These are phyloP conservation scores for Globisporangium polare DNA, from an alignment of 352 stramenopile species.

Conservation along the genomic window DNA sequence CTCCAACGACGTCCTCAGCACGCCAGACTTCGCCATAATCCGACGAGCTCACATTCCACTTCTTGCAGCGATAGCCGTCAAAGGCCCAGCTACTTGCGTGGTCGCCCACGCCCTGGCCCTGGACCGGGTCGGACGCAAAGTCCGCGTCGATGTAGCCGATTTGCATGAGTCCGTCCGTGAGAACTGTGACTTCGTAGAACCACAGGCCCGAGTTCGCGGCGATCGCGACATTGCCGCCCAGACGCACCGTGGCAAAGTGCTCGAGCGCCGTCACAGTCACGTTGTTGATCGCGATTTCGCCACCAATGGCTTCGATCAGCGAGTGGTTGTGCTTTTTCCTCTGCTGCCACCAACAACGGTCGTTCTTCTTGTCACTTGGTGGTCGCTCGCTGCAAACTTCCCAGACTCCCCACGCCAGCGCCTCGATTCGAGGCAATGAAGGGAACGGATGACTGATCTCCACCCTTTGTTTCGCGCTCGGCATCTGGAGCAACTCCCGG, in stretches of 20 bases:
- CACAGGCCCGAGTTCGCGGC: conserved; percentile 59
- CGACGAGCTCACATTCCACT: conserved; percentile 82
- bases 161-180: conserved; percentile 91
- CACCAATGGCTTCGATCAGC: conserved; percentile 50
- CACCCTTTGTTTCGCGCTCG: background rate
- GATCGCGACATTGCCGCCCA: conserved; percentile 41
- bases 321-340: conserved; percentile 11
- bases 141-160: conserved; percentile 90
- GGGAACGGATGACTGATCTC: background rate
- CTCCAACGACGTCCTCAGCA: conserved; percentile 79
- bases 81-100: conserved; percentile 89
- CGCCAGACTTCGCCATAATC: conserved; percentile 87
- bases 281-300: conserved; percentile 59
- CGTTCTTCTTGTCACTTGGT: background rate
- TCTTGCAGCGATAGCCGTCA: conserved; percentile 86
- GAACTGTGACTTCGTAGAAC: conserved; percentile 89
- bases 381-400: background rate
- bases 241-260: conserved; percentile 77
- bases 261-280: conserved; percentile 54
- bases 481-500: conserved; percentile 15
- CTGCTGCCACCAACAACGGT: conserved; percentile 23
- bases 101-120: conserved; percentile 91
- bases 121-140: conserved; percentile 78
- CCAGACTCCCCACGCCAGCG: conserved; percentile 25
- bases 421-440: conserved; percentile 27